Base-by-base conservation (phyloP, 2,329 filamentous ascomycete genomes). In the Coccinonectria pachysandricola region DNA sequence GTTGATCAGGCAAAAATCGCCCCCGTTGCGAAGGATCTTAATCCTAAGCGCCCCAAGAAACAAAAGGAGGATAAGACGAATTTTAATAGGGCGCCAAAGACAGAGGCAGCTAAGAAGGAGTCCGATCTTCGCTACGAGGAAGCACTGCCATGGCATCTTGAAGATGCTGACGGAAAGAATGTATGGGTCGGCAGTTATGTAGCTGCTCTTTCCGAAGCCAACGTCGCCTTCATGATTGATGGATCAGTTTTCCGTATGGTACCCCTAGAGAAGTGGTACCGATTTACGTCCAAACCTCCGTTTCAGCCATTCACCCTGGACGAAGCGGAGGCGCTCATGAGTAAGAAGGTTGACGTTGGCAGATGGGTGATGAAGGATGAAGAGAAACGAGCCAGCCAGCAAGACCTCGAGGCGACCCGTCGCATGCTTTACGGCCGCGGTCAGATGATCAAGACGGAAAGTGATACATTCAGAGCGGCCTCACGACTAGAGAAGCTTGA, bases 211-310 rank as follows among this genome's bases (percentile, higher is more conserved):
- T 94, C 88, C 0, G 79, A 88, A 44, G 77, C 83, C 26, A 83
- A 86, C 26, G 79, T 92, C 39, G 79, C 92, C 28, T 70, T 88
- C 19, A 68, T 84, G 21, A 79, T 85, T 17, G 70, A 75, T 19
- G 68, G 74, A 7, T 65, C 66, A 2, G 74, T 68, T 24, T 91
- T 93, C 50, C 76, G 78, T 32, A 82, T 96, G 75, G 68, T 94
- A 3, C 92, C 92, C 0, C 59, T 96, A 11, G 88, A 98, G 56
- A 94, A 95, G 48, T 95, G 83, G 78, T 98, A 98, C 59, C 81
- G 75, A 30, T 92, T 94, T 50, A 77, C 71, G 4, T 68, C 78
- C 21, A 88, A 88, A 50, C 81, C 84, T 29, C 72, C 79, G 8
- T 88, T 91, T 48, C 77, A 79, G 49, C 69, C 75, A 0, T 72